Percentiles rank a stretch among this genome's conserved stretches.
Conservation (phyloP, 2,329 filamentous ascomycete genomes). For the Dissoconium aciculare region DNA sequence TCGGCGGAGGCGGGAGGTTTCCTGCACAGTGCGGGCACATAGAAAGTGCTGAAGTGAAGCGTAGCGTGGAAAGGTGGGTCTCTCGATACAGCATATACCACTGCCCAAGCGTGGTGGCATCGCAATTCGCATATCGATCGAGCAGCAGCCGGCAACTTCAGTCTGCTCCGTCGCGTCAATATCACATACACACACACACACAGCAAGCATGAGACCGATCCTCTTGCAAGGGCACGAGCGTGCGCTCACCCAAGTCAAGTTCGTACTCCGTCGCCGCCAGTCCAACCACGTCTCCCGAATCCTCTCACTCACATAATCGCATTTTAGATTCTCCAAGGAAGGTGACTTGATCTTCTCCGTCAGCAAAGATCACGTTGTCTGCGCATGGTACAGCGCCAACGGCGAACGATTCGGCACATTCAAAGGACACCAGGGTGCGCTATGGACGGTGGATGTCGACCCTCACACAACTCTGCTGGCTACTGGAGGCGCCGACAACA, state of each 20-base stretch:
- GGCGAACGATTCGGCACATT: constrained; percentile 95
- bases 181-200: no score
- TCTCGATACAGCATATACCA: no score
- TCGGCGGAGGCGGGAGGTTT: no score
- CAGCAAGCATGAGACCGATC: constrained; percentile 78
- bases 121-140: no score
- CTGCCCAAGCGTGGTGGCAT: no score
- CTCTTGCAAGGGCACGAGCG: constrained; percentile 74
- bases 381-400: constrained; percentile 94
- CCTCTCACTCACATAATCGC: constrained; percentile 1
- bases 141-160: no score
- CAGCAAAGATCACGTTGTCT: constrained; percentile 90
- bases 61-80: no score
- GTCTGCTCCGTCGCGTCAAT: no score
- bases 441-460: constrained; percentile 97
- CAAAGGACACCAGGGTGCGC: constrained; percentile 88
- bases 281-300: neutral
- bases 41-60: no score
- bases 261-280: constrained; percentile 1
- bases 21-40: no score
- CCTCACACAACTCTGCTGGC: constrained; percentile 83
- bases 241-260: constrained; percentile 21
- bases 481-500: constrained; percentile 94
- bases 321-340: constrained; percentile 67
- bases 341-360: constrained; percentile 95